Percentiles rank a stretch among this genome's conserved stretches.
phyloP scores from a whole-genome alignment of 371 early-diverging fungal species.

The Capniomyces stellatus region DNA sequence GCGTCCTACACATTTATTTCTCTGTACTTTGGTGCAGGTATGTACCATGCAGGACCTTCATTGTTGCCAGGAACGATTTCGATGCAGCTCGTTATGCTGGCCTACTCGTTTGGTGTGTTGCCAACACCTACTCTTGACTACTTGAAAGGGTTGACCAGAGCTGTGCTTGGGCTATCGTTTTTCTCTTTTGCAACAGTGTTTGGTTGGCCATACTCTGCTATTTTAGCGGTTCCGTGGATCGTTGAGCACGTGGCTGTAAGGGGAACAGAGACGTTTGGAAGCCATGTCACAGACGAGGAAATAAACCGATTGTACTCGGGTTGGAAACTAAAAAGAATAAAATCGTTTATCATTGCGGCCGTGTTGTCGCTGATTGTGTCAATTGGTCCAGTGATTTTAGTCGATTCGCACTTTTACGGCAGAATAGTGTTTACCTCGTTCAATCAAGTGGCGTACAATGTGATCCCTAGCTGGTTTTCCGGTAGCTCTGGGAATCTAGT shows the following conservation, averaged over 20 bases:
- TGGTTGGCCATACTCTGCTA: constrained; percentile 83
- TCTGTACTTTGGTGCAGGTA: constrained; percentile 56
- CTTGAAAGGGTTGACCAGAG: constrained; percentile 22
- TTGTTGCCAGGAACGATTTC: constrained; percentile 81
- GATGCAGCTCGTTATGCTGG: constrained; percentile 68
- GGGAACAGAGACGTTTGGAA: constrained; percentile 25
- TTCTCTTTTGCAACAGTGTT: constrained; percentile 48
- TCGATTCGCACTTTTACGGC: constrained; percentile 65
- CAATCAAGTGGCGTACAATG: constrained; percentile 82
- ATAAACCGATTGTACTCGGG: constrained; percentile 10
- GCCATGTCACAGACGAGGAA: constrained; percentile 9
- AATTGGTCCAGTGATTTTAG: constrained; percentile 23
- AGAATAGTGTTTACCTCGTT: constrained; percentile 48
- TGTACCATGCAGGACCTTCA: constrained; percentile 67
- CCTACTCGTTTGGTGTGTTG: constrained; percentile 39
- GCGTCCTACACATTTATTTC: constrained; percentile 45
- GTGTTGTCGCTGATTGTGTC: constrained; percentile 20
- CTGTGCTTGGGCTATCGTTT: constrained; percentile 30
- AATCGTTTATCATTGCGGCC: constrained; percentile 4
- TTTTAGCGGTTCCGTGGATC: constrained; percentile 56
- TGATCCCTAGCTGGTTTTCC: constrained; percentile 34
- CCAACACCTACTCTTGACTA: constrained; percentile 19
- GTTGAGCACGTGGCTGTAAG: constrained; percentile 45
- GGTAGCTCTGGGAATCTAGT: constrained; percentile 10
- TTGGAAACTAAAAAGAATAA: constrained; percentile 11